Evolutionary conservation across 495 filamentous ascomycete species (phyloP).

Genomic region (Penicillium herquei): DNA sequence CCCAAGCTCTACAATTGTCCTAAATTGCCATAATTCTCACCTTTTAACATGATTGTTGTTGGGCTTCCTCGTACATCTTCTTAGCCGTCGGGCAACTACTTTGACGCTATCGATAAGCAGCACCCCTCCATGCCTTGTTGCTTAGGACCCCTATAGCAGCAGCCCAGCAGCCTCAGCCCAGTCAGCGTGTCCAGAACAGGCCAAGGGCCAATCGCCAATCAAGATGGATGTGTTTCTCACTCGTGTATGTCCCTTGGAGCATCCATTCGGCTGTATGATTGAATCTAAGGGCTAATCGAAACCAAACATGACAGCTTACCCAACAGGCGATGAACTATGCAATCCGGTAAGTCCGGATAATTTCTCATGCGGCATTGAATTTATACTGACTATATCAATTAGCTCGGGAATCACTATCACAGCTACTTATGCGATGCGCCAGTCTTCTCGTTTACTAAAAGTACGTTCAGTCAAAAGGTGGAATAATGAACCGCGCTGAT

Average conservation of each 20-base stretch:
- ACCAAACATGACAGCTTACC: slow-evolving; percentile 50
- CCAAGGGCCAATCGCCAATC: slow-evolving; percentile 1
- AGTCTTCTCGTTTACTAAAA: slow-evolving; percentile 78
- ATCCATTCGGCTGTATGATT: background rate
- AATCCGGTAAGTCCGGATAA: slow-evolving; percentile 52
- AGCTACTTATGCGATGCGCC: slow-evolving; percentile 77
- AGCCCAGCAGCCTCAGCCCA: background rate
- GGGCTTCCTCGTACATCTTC: background rate
- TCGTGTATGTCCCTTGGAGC: slow-evolving; percentile 46
- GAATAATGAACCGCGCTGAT: slow-evolving; percentile 13
- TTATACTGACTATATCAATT: slow-evolving; percentile 5
- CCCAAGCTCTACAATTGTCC: background rate
- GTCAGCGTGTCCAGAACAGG: background rate
- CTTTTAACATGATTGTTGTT: background rate
- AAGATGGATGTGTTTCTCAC: slow-evolving; percentile 78
- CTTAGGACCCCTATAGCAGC: slow-evolving; percentile 18
- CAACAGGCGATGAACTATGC: slow-evolving; percentile 91
- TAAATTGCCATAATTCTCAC: background rate
- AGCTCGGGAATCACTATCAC: slow-evolving; percentile 90
- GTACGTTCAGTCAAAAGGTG: slow-evolving; percentile 36
- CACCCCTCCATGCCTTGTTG: slow-evolving; percentile 21
- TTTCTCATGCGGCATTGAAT: background rate
- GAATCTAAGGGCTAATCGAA: background rate
- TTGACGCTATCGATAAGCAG: slow-evolving; percentile 43
- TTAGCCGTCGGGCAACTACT: slow-evolving; percentile 10